Evolutionary conservation across 2,329 filamentous ascomycete species (phyloP).

Genomic region (Raffaelea albimanens): DNA sequence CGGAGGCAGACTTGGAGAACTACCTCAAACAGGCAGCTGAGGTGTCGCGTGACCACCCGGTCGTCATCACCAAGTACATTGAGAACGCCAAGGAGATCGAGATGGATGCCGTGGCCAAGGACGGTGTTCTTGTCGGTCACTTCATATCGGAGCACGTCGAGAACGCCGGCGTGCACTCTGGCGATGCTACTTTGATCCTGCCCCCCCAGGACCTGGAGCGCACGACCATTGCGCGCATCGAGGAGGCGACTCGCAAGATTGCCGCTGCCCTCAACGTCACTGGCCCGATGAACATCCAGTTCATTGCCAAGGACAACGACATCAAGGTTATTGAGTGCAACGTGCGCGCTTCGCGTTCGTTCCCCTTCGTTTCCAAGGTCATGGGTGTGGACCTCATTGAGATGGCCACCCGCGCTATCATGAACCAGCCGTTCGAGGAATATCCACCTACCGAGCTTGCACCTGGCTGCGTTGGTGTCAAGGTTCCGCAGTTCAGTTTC

Average conservation of each 20-base stretch:
- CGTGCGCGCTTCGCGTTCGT: conserved; percentile 88
- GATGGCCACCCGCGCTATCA: conserved; percentile 97
- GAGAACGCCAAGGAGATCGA: conserved; percentile 99
- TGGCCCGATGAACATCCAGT: conserved; percentile 97
- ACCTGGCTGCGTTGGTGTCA: conserved; percentile 83
- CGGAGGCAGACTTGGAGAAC: conserved; percentile 78
- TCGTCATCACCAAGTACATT: conserved; percentile 99
- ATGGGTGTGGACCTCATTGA: conserved; percentile 97
- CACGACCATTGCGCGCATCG: conserved; percentile 83
- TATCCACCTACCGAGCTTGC: conserved; percentile 73
- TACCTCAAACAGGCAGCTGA: conserved; percentile 87
- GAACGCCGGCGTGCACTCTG: conserved; percentile 96
- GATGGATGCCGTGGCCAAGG: conserved; percentile 93
- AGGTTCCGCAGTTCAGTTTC: conserved; percentile 98
- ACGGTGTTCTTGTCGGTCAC: conserved; percentile 84
- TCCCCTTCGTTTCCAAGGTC: conserved; percentile 97
- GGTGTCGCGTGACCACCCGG: conserved; percentile 89
- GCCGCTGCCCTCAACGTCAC: conserved; percentile 90
- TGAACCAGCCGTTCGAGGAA: conserved; percentile 68
- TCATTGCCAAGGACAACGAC: conserved; percentile 98
- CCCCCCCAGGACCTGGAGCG: conserved; percentile 87
- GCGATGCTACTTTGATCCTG: conserved; percentile 89
- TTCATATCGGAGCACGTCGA: conserved; percentile 99
- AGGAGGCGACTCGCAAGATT: conserved; percentile 93
- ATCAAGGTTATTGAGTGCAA: conserved; percentile 99